phyloP scores from a whole-genome alignment of 345 rosid genomes.

The Lagerstroemia speciosa region DNA sequence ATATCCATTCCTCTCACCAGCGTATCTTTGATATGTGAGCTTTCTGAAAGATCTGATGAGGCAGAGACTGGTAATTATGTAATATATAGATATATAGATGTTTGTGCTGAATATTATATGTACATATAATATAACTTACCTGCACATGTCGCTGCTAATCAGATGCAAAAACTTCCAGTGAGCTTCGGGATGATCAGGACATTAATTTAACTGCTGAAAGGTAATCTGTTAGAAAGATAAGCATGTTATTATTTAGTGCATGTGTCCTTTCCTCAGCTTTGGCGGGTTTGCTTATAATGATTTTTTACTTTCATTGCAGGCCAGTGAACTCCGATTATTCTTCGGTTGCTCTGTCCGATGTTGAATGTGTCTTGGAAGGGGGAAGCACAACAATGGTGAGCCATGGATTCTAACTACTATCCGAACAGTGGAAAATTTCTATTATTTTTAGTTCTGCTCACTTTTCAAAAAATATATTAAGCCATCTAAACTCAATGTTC shows the following conservation, averaged over 20 bases:
- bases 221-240: slow-evolving; percentile 16
- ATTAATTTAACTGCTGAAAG: slow-evolving; percentile 22
- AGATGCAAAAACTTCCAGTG: slow-evolving; percentile 45
- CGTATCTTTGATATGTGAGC: slow-evolving; percentile 76
- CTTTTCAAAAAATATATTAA: neutral
- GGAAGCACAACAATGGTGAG: slow-evolving; percentile 62
- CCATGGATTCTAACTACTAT: neutral
- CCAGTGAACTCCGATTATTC: slow-evolving; percentile 32
- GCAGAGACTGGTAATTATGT: slow-evolving; percentile 31
- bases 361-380: slow-evolving; percentile 51
- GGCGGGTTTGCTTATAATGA: slow-evolving; percentile 11
- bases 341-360: slow-evolving; percentile 59
- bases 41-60: slow-evolving; percentile 51
- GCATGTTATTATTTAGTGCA: neutral
- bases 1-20: slow-evolving; percentile 57
- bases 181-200: slow-evolving; percentile 31
- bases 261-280: slow-evolving; percentile 1
- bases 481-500: slow-evolving; percentile 7
- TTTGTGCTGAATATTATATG: neutral
- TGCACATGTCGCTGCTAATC: slow-evolving; percentile 11
- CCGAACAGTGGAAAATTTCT: neutral
- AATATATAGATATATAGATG: neutral
- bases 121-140: neutral
- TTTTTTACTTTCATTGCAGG: slow-evolving; percentile 32
- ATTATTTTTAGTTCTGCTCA: neutral